Base-by-base conservation (phyloP, 2,329 filamentous ascomycete genomes). In the Colletotrichum tropicale region DNA sequence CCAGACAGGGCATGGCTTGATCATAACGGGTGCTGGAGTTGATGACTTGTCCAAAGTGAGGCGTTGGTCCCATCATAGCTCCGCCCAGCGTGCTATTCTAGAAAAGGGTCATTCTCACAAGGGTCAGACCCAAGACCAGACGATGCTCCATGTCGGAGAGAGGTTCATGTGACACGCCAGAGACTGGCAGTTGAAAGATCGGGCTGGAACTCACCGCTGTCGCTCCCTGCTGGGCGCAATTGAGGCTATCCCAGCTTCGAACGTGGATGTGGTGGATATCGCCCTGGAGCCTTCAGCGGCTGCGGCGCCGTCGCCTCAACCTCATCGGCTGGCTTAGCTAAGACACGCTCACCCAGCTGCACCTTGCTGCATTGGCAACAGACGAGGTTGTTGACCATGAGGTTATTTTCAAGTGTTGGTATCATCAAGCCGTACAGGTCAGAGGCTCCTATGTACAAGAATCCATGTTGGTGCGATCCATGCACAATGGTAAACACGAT, bases 191-290 rank as follows among this genome's bases (percentile, higher is more conserved):
- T 21, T 34, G 8, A 56, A 34, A 65, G 18, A 24, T 32, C 65
- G 48, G 58, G 48, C 62, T 55, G 18, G 34, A 52, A 60, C 52
- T 65, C 43, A 69, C 73, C 65, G 58, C 74, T 65, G 58, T 48
- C 43, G 38, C 43, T 13, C 64, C 38, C 43, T 24, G 64, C 48
- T 64, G 48, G 32, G 18, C 64, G 24, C 32, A 69, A 32, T 74
- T 69, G 70, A 73, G 70, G 70, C 70, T 75, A 76, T 76, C 65
- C 64, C 74, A 34, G 70, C 64, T 36, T 43, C 70, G 18, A 56
- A 34, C 36, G 36, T 64, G 55, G n/a, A n/a, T 70, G 38, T 24
- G 10, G 68, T 75, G 72, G 72, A 66, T 55, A 66, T 71, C 61
- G 28, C 24, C 43, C 43, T 43, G 58, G 43, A 52, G 69, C 69